phyloP scores from a whole-genome alignment of 345 rosid species.

The Mangifera indica region DNA sequence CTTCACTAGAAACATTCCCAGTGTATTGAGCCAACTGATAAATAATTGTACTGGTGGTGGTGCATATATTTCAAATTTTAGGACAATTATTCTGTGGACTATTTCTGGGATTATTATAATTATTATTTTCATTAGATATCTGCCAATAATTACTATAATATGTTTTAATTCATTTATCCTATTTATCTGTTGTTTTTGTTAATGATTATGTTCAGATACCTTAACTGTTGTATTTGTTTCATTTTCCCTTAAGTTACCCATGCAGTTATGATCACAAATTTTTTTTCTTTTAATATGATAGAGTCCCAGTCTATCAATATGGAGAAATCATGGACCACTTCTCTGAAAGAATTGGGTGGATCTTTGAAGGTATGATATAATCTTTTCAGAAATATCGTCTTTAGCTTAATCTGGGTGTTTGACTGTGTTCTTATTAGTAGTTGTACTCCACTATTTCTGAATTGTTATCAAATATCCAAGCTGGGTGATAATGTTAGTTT shows the following conservation, averaged over 20 bases:
- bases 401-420: background rate
- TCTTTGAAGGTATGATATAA: constrained; percentile 58
- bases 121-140: background rate
- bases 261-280: constrained; percentile 9
- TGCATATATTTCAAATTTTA: background rate
- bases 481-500: background rate
- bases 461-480: background rate
- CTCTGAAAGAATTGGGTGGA: constrained; percentile 50
- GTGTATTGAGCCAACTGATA: background rate
- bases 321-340: constrained; percentile 36
- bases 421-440: background rate
- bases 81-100: background rate
- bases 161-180: background rate
- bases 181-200: background rate
- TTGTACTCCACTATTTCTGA: background rate
- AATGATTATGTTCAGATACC: background rate
- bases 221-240: background rate
- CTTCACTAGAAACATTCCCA: background rate
- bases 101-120: background rate
- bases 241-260: constrained; percentile 14
- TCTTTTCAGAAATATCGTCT: background rate
- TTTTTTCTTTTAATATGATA: constrained; percentile 31
- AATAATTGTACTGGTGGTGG: background rate
- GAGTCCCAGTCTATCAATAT: constrained; percentile 33
- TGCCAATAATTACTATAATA: background rate